phyloP scores from a whole-genome alignment of 257 asterid genomes.

The Jasminum sambac region DNA sequence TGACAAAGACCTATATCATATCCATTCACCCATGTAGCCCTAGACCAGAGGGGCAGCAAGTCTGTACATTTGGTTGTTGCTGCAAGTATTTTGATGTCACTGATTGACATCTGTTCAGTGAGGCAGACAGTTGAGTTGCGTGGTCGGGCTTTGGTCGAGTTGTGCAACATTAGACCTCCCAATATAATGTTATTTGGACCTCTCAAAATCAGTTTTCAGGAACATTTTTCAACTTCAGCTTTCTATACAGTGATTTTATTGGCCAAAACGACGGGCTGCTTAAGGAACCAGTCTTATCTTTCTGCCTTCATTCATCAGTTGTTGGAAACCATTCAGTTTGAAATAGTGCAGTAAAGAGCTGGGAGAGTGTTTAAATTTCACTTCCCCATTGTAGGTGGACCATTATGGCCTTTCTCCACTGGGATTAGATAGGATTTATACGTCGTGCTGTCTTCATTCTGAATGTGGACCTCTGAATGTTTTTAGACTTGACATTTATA shows the following conservation, averaged over 20 bases:
- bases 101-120: not conserved
- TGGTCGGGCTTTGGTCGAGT: not conserved
- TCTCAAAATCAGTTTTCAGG: not conserved
- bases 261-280: not conserved
- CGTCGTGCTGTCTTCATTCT: not conserved
- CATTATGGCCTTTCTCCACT: not conserved
- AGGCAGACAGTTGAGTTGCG: not conserved
- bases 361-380: not conserved
- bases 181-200: not conserved
- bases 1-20: not conserved
- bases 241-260: not conserved
- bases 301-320: not conserved
- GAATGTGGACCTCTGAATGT: not conserved
- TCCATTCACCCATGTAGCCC: not conserved
- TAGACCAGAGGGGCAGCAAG: not conserved
- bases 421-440: not conserved
- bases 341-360: not conserved
- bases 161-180: not conserved
- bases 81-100: not conserved
- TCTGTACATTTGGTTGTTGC: not conserved
- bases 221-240: not conserved
- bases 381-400: not conserved
- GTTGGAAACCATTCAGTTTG: not conserved
- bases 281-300: not conserved
- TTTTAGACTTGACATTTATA: constrained; percentile 6